Evolutionary conservation across 2,329 filamentous ascomycete genomes (phyloP), one percentile per base, ranked within the genome.

Genomic region (Hypoxylon sp.): DNA sequence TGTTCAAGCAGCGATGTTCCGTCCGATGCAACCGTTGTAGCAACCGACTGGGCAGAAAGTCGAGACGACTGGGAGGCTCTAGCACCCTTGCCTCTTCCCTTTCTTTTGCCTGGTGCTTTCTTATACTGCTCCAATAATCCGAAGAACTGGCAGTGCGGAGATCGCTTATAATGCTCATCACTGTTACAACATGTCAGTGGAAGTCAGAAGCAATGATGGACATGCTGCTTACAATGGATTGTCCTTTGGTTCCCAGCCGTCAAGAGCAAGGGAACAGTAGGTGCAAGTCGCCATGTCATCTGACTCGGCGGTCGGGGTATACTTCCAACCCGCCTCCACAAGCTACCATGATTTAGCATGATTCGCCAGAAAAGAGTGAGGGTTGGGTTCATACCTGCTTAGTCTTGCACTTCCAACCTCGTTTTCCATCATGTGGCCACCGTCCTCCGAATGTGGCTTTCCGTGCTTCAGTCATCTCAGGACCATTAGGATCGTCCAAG

Each of bases 241-340:
- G 78, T 99, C 96, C 65, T 91, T 90, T 1, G 91, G 91, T 77
- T 98, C 96, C 96, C 97, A 99, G 5, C 94, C 94, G 79, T 98
- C 95, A 10, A 99, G 86, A 10, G 91, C 93, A 14, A 98, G 82
- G 63, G 92, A 89, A 82, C 96, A 99, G 80, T 98, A 98, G 28
- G 92, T 87, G 78, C 96, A 99, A 10, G 92, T 96, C 9, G 93
- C 93, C 82, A 95, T 93, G 79, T 99, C 96, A 71, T 96, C 91
- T 11, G 90, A 93, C 46, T 95, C 93, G 46, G 88, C 82, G 5
- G 89, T 93, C 0, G 96, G 94, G 23, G 94, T 97, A 80, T 94
- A 98, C 77, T 92, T 94, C 94, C 95, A 99, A 10, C 96, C 96
- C 28, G 93, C 93, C 71, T 95, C 93, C 34, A 93, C 93, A 82